Conservation (phyloP, 2,329 filamentous ascomycete species). For the Pestalotiopsis sp. region DNA sequence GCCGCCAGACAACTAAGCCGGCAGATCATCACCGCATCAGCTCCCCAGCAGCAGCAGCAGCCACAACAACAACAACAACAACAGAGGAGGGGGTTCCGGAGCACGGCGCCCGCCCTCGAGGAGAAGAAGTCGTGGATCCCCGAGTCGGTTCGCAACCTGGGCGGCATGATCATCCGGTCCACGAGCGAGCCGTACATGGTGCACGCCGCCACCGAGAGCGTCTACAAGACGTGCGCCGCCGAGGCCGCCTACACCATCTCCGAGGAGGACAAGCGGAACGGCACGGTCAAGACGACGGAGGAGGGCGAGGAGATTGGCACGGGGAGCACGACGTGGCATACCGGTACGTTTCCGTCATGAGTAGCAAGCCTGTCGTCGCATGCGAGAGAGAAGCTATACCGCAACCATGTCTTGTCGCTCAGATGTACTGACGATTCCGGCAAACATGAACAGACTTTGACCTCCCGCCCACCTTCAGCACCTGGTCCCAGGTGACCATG, state of each 20-base stretch:
- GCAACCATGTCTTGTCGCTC: neutral
- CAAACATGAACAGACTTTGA: conserved; percentile 61
- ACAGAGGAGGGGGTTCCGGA: conserved; percentile 38
- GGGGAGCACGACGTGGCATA: conserved; percentile 79
- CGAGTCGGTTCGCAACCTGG: conserved; percentile 29
- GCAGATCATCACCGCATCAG: conserved; percentile 22
- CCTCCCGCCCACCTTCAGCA: conserved; percentile 85
- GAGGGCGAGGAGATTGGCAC: conserved; percentile 83
- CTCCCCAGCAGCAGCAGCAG: conserved; percentile 16
- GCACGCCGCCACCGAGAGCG: conserved; percentile 74
- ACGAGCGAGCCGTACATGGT: conserved; percentile 65
- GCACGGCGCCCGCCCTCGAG: conserved; percentile 29
- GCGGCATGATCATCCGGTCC: conserved; percentile 24
- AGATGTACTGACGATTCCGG: neutral
- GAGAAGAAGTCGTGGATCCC: conserved; percentile 23
- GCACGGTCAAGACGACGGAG: conserved; percentile 69
- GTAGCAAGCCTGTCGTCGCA: neutral
- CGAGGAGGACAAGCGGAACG: conserved; percentile 65
- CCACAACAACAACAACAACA: conserved; percentile 16
- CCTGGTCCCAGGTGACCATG: conserved; percentile 95
- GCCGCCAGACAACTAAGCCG: conserved; percentile 22
- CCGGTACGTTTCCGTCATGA: conserved; percentile 55
- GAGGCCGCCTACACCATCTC: conserved; percentile 79
- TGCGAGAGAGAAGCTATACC: neutral
- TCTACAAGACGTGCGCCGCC: conserved; percentile 75